Evolutionary conservation across 2,329 filamentous ascomycete genomes (phyloP), one percentile per base, ranked within the genome.

Genomic region (Fusarium circinatum): DNA sequence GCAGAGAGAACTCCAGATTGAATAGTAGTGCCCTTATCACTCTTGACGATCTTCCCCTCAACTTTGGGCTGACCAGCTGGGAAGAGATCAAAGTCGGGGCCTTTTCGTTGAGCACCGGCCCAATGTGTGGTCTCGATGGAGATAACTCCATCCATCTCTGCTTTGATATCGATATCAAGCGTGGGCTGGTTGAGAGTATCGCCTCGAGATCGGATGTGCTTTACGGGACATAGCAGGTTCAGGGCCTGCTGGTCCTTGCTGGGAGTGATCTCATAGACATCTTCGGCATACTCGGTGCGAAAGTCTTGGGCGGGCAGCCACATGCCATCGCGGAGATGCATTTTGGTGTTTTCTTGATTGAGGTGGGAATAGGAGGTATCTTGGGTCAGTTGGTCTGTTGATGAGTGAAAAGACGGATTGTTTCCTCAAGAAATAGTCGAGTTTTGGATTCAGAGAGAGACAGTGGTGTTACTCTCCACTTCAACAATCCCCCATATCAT

Each of bases 281-380:
- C 90, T 80, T 92, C 90, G 39, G 90, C 91, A 75, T 92, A 92
- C 77, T 92, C 89, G 32, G 90, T 85, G 56, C 85, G 84, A 78
- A 90, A 86, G 69, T 86, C 88, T 80, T 90, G 87, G 64, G 88
- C 89, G 47, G 87, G 85, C 55, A 92, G 83, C 91, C 91, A 93
- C 90, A 92, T 83, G 42, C 81, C 81, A 80, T 83, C 80, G 17
- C 81, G 79, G 51, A 83, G 79, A 64, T 78, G 80, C 68, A 82
- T 82, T 22, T 54, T 54, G 57, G 30, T 76, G 70, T 34, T 68
- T 55, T 39, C 22, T n/a, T 28, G 36, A 11, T 47, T 18, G 24
- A 17, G 17, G 18, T 17, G 24, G 15, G 30, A 8, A 30, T 38
- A 38, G 17, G n/a, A 24, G 7, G 22, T 36, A 32, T 17, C 42